Conservation (phyloP, 495 filamentous ascomycete species). For the Hapsidospora chrysogenum region DNA sequence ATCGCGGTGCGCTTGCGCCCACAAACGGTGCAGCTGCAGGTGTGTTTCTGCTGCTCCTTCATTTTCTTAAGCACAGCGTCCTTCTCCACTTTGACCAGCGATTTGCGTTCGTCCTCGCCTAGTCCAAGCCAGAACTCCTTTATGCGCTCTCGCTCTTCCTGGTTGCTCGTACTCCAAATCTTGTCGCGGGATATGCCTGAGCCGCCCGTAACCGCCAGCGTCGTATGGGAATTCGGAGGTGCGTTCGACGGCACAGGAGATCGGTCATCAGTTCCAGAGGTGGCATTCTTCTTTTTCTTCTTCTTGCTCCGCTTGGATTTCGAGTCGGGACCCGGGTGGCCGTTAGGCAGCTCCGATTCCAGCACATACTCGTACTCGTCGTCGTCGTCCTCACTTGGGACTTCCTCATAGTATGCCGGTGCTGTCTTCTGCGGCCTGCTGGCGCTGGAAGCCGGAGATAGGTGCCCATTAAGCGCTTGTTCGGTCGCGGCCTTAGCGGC, state of each 20-base stretch:
- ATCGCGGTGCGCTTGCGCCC: constrained; percentile 93
- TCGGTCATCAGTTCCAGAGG: no score
- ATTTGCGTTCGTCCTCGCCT: constrained; percentile 83
- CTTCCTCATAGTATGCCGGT: constrained; percentile 11
- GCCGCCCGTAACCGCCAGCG: constrained; percentile 7
- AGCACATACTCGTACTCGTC: constrained; percentile 10
- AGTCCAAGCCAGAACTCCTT: constrained; percentile 98
- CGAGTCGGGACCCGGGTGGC: not conserved
- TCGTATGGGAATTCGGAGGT: constrained; percentile 8
- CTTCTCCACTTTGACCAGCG: constrained; percentile 94
- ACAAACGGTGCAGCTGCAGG: constrained; percentile 94
- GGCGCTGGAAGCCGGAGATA: constrained; percentile 2
- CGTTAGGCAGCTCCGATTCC: constrained; percentile 2
- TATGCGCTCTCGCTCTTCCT: constrained; percentile 90
- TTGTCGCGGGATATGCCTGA: constrained; percentile 50
- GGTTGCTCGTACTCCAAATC: constrained; percentile 92
- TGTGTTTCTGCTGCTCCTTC: constrained; percentile 99
- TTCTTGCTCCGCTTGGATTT: constrained; percentile 46
- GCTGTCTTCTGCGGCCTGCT: not conserved
- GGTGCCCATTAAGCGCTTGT: constrained; percentile 20
- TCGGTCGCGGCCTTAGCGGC: constrained; percentile 33
- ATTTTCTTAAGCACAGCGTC: constrained; percentile 96
- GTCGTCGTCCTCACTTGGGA: constrained; percentile 5
- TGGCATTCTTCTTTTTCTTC: constrained; percentile 36
- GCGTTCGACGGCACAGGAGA: no score